Evolutionary conservation across 208 protist genomes (phyloP).

Genomic region (Angomonas ambiguus): DNA sequence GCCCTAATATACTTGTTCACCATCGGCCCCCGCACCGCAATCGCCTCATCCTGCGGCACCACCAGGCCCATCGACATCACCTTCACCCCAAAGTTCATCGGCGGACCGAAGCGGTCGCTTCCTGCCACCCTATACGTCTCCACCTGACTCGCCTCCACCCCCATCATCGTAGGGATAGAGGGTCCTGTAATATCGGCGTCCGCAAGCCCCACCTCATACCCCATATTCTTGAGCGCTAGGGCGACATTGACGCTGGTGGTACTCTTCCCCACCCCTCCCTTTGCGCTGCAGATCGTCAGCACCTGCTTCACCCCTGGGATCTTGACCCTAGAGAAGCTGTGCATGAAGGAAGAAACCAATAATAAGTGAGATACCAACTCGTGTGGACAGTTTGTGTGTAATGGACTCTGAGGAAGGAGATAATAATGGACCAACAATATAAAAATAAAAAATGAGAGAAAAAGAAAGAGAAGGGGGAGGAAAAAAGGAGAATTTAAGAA

Average conservation of each 20-base stretch:
- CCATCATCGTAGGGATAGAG: slow-evolving; percentile 86
- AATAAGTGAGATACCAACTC: too few relatives aligned
- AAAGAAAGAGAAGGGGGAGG: too few relatives aligned
- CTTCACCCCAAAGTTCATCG: slow-evolving; percentile 89
- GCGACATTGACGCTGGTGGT: slow-evolving; percentile 89
- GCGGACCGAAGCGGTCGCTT: slow-evolving; percentile 79
- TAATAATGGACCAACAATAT: too few relatives aligned
- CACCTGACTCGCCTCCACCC: slow-evolving; percentile 68
- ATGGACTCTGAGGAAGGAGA: too few relatives aligned
- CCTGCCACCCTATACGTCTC: slow-evolving; percentile 83
- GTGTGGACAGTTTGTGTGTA: too few relatives aligned
- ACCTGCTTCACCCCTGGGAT: slow-evolving; percentile 79
- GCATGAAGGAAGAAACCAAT: too few relatives aligned
- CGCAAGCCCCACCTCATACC: slow-evolving; percentile 76
- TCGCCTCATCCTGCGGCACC: slow-evolving; percentile 82
- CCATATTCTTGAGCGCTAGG: slow-evolving; percentile 80
- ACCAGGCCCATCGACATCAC: slow-evolving; percentile 91
- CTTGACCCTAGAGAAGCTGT: slow-evolving; percentile 75
- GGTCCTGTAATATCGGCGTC: slow-evolving; percentile 92
- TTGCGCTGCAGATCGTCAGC: slow-evolving; percentile 86
- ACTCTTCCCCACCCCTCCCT: slow-evolving; percentile 93
- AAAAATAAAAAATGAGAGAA: too few relatives aligned
- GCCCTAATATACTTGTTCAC: slow-evolving; percentile 89
- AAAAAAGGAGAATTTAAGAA: too few relatives aligned
- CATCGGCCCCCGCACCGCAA: slow-evolving; percentile 90